Evolutionary conservation across 75 land plant genomes (phyloP).

Genomic region (Adiantum capillusveneris): DNA sequence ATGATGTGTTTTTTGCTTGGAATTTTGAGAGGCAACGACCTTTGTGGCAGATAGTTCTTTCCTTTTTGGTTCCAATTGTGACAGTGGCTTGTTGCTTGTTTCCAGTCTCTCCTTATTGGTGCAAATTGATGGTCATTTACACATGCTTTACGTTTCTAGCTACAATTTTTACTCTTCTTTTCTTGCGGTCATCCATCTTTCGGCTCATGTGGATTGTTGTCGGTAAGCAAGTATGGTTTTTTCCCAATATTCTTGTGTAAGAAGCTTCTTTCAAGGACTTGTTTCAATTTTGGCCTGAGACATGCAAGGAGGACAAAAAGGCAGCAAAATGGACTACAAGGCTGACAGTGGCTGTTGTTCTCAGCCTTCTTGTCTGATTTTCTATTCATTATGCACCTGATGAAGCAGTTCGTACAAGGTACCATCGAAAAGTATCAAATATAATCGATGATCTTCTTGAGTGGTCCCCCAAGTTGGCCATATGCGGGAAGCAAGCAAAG

Average conservation of each 20-base stretch:
- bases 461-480: constrained; percentile 84
- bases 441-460: constrained; percentile 95
- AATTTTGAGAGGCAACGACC: constrained; percentile 78
- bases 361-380: no score
- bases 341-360: no score
- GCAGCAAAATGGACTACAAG: no score
- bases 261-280: no score
- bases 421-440: constrained; percentile 83
- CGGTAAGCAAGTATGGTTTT: not conserved
- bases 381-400: no score
- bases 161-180: constrained; percentile 61
- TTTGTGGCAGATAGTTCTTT: constrained; percentile 87
- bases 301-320: no score
- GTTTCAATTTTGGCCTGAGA: no score
- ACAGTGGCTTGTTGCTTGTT: constrained; percentile 95
- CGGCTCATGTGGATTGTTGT: no score
- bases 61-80: constrained; percentile 82
- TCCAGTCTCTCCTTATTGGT: constrained; percentile 86
- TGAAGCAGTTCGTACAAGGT: no score
- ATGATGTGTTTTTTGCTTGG: constrained; percentile 95
- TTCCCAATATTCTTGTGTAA: no score
- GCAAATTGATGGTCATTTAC: constrained; percentile 86
- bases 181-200: constrained; percentile 55
- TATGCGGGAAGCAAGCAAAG: constrained; percentile 74
- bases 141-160: constrained; percentile 68